Percentiles rank a stretch among this genome's conserved stretches.
phyloP scores from a whole-genome alignment of 257 asterid species.

The Phtheirospermum japonicum region DNA sequence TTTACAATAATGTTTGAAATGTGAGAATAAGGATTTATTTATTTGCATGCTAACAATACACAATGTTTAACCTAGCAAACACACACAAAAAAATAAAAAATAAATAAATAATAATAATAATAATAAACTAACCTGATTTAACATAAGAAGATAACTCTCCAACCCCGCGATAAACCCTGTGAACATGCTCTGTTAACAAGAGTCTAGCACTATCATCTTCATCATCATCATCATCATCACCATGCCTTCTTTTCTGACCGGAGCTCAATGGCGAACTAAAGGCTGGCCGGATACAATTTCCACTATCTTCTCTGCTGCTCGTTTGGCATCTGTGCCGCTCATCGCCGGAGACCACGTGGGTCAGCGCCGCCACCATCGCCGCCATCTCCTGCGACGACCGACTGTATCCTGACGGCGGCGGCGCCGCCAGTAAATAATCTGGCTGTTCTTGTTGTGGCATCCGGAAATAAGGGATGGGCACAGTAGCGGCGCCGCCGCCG shows the following conservation, averaged over 20 bases:
- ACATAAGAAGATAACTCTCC: slow-evolving; percentile 51
- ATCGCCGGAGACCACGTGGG: slow-evolving; percentile 56
- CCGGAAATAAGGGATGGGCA: slow-evolving; percentile 23
- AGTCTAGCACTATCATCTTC: slow-evolving; percentile 39
- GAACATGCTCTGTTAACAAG: too few species aligned
- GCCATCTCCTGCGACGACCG: slow-evolving; percentile 50
- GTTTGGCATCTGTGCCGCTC: slow-evolving; percentile 33
- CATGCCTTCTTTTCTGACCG: slow-evolving; percentile 63
- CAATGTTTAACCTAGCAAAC: too few species aligned
- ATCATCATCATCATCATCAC: slow-evolving; percentile 50
- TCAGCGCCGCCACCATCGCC: slow-evolving; percentile 64
- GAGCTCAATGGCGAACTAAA: slow-evolving; percentile 63
- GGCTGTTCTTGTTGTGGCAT: slow-evolving; percentile 42
- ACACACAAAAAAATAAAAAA: too few species aligned
- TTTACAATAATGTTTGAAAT: too few species aligned
- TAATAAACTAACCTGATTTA: slow-evolving; percentile 40
- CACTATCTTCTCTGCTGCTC: not conserved
- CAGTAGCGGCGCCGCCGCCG: not conserved
- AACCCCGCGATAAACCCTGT: too few species aligned
- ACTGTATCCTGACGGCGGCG: slow-evolving; percentile 38
- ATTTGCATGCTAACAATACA: too few species aligned
- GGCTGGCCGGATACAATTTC: too few species aligned
- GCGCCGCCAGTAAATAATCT: slow-evolving; percentile 39
- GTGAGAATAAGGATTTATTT: too few species aligned
- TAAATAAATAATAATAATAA: not conserved